Base-by-base conservation (phyloP, 2,329 filamentous ascomycete genomes). In the Fusarium graminum region DNA sequence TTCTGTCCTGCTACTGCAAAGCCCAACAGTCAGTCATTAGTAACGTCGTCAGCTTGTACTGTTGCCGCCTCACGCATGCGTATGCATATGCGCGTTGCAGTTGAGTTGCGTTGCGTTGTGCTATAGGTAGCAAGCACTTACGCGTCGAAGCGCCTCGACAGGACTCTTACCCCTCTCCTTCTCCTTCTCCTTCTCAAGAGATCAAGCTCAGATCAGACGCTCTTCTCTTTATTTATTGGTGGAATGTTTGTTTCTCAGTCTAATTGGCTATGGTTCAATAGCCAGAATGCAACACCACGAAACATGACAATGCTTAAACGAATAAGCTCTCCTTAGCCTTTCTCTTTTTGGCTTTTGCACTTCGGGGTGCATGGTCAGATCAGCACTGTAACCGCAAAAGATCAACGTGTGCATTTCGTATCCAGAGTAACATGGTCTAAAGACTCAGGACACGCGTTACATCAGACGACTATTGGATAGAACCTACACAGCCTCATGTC, bases 31-130 rank as follows among this genome's bases (percentile, higher is more conserved):
- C 29, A 28, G 14, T 29, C 25, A n/a, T 14, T 7, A 42, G 41
- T 34, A 44, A 42, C 54, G 44, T 44, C 57, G 55, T 60, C 54
- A 60, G 57, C 57, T 60, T 60, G 52, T 60, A 52, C 47, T 36
- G 36, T 36, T 36, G 38, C 53, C 45, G 47, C 30, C 47, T 53
- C 45, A 13, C 42, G 26, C 44, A 59, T 52, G 44, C 32, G 39
- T 40, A 51, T 59, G 44, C 54, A 28, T 51, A n/a, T 38, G 16
- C 40, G 41, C 22, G 22, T 19, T 40, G 22, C 19, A 39, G 26
- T 28, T 29, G 22, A 4, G 22, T 22, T 54, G 43, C 36, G 29
- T 38, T 17, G 25, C 25, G 46, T 30, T 52, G 46, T 41, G 38
- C 29, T 29, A 34, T 28, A 16, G 40, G n/a, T 42, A 41, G 32